Evolutionary conservation across 176 grass and related monocot genomes (phyloP).

Genomic region (Rhipidocladum racemiflorum): DNA sequence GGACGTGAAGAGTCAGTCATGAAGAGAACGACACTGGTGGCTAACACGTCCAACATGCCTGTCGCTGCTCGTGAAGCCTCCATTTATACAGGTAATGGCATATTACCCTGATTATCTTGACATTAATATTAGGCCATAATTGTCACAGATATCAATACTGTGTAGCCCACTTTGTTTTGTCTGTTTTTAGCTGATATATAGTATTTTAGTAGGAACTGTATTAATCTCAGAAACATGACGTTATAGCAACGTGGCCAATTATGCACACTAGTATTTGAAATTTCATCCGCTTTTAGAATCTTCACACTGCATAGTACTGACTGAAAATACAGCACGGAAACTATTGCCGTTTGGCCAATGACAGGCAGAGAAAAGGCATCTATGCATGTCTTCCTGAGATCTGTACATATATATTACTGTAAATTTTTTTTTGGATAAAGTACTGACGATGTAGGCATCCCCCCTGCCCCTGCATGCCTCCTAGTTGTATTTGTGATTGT

Average conservation of each 20-base stretch:
- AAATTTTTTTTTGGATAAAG: neutral
- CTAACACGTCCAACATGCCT: constrained; percentile 98
- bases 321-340: neutral
- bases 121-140: neutral
- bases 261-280: neutral
- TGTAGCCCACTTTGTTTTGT: neutral
- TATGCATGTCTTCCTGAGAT: neutral
- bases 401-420: neutral
- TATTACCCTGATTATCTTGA: constrained; percentile 12
- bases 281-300: neutral
- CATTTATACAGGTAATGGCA: constrained; percentile 74
- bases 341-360: neutral
- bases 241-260: neutral
- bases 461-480: neutral
- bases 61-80: constrained; percentile 96
- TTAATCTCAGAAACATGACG: neutral
- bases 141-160: neutral
- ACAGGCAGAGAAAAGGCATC: neutral
- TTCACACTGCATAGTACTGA: neutral
- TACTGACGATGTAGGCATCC: neutral
- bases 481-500: neutral
- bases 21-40: constrained; percentile 92
- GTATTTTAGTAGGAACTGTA: neutral
- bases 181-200: neutral
- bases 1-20: constrained; percentile 96